Evolutionary conservation across 164 flowering plant genomes (phyloP), one percentile per base, ranked within the genome.

Genomic region (Vitis amurensis): DNA sequence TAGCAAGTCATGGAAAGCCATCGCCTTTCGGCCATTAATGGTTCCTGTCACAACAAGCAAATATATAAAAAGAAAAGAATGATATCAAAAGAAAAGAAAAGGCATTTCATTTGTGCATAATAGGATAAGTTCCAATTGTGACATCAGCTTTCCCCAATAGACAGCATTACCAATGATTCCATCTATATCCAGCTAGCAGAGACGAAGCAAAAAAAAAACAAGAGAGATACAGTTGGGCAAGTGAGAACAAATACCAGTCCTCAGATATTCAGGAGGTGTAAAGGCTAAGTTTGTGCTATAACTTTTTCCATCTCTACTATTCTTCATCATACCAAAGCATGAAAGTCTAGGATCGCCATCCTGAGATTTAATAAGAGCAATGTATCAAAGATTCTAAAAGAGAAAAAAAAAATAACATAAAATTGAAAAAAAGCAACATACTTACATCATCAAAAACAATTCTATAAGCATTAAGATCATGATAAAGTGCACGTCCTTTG

Each of bases 311-410:
- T 92, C 96, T 68, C 96, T 83, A 70, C 98, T 92, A 68, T 92
- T 92, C 79, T 92, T 92, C 98, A 92, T 92, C 77, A 92, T 74
- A 50, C 98, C 98, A 84, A 92, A 92, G 81, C 90, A 86, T 48
- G 97, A 92, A 61, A 92, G 87, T 76, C 92, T 83, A 31, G 97
- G 96, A 66, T 92, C 85, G 19, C 84, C 89, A 61, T 89, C 96
- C 96, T 92, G 86, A 63, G 64, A 72, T 64, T 60, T 61, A 44
- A 59, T 59, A 75, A 68, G 47, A 62, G 29, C 9, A 50, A 17
- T 62, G 48, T 10, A 50, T 6, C 14, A 29, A 17, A 44, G 47
- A 27, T 29, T 48, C 27, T 15, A 62, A n/a, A 23, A 30, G 9
- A 64, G 57, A 61, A 8, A 29, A 30, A 1, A 53, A 1, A 59